Evolutionary conservation across 116 monocot genomes (phyloP).

Genomic region (Phalaenopsis hybrid): DNA sequence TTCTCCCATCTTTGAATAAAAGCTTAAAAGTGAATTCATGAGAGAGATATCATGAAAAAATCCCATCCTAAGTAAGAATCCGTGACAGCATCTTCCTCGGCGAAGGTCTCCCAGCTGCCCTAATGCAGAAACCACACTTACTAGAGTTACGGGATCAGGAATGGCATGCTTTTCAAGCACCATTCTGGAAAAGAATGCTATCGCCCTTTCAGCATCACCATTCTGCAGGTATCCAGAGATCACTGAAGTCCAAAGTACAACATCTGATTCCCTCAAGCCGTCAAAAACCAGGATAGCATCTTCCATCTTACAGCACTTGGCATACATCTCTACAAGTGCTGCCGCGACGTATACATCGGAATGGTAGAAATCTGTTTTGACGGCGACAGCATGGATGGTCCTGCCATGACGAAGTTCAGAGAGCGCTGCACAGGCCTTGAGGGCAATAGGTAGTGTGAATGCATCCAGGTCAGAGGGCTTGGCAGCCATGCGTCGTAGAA

Average conservation of each 20-base stretch:
- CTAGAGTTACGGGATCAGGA: constrained; percentile 46
- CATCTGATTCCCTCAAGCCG: constrained; percentile 33
- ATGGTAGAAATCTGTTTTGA: constrained; percentile 11
- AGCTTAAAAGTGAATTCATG: constrained; percentile 41
- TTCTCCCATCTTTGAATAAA: constrained; percentile 49
- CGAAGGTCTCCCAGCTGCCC: constrained; percentile 30
- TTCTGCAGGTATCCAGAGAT: constrained; percentile 59
- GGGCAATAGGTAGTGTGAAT: constrained; percentile 42
- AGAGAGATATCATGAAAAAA: constrained; percentile 26
- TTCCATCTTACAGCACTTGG: constrained; percentile 38
- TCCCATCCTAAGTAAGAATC: constrained; percentile 27
- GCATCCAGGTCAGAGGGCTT: constrained; percentile 11
- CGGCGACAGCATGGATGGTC: constrained; percentile 27
- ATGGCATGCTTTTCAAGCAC: constrained; percentile 21
- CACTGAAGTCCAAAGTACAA: constrained; percentile 56
- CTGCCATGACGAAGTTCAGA: constrained; percentile 16
- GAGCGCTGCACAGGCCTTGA: constrained; percentile 34
- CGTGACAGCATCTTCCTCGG: constrained; percentile 54
- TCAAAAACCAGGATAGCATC: constrained; percentile 38
- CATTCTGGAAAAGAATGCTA: constrained; percentile 43
- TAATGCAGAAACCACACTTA: constrained; percentile 38
- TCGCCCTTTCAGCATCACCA: constrained; percentile 18
- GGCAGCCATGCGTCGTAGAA: constrained; percentile 21
- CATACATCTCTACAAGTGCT: constrained; percentile 46
- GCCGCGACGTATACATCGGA: constrained; percentile 48